Evolutionary conservation across 805 yeast species (phyloP), one percentile per base, ranked within the genome.

Genomic region (Candida manassasensis): DNA sequence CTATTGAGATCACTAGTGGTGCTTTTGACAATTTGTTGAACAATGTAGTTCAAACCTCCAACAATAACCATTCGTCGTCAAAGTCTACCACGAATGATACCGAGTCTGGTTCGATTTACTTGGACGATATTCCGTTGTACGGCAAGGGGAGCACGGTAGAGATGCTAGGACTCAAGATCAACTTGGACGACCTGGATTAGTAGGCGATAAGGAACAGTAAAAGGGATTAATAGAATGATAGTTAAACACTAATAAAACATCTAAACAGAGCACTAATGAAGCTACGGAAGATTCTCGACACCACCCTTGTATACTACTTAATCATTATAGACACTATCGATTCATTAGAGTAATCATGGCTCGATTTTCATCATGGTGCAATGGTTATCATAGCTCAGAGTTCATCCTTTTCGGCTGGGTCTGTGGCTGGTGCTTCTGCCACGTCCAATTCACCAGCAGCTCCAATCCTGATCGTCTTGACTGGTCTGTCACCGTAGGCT

Each of bases 361-460:
- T n/a, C n/a, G n/a, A n/a, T n/a, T n/a, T n/a, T n/a, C n/a, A n/a
- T n/a, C n/a, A n/a, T n/a, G n/a, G n/a, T n/a, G n/a, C n/a, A n/a
- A n/a, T n/a, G n/a, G n/a, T n/a, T n/a, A n/a, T n/a, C n/a, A n/a
- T n/a, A n/a, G 28, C 15, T 38, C 39, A 59, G 35, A 60, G 59
- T 47, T 60, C 64, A 40, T 59, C 66, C 39, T 50, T 49, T 31
- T 36, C 32, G 9, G 15, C 38, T 10, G 27, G 18, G 19, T 14
- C 19, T 21, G 12, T 12, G n/a, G 21, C 13, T n/a, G 24, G 15
- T 29, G n/a, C 19, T 18, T 33, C 21, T 21, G 57, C 63, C 21
- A 59, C 59, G 27, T 52, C 69, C 40, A 83, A 41, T 51, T 82
- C 85, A 41, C 97, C 97, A 45, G 84, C 67, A 41, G 76, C 77